Evolutionary conservation across 2,329 filamentous ascomycete species (phyloP), one percentile per base, ranked within the genome.

Genomic region (Emmonsiellopsis sp.): DNA sequence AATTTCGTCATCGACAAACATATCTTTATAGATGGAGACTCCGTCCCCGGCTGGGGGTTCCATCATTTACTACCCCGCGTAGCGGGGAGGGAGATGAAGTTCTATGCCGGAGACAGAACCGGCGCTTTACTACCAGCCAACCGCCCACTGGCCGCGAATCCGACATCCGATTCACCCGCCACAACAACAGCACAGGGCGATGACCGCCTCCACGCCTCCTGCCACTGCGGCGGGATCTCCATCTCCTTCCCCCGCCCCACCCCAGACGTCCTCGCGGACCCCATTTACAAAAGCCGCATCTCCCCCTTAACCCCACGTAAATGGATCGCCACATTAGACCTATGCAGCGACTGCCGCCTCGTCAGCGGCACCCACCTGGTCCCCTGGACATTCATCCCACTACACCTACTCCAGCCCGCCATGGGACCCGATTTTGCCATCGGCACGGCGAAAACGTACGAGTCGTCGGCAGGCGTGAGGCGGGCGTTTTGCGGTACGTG

Each of bases 401-500:
- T 57, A 1, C 59, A 62, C 10, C 65, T 70, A 50, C 65, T 76
- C 42, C 63, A 62, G 1, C 65, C 71, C 1, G 7, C 40, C 43
- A 64, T n/a, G 1, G 51, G 56, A 1, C 34, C 42, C 0, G 47
- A 60, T 41, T 35, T 63, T 4, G 30, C 55, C 2, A 69, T 74
- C 37, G 72, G 73, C 5, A 70, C 70, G 1, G 59, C 70, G 31
- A 73, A 71, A 55, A 54, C 55, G 2, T 76, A 74, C 55, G 54
- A 57, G 7, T 75, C 70, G 5, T 71, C 68, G 2, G 13, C 57
- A 1, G 65, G 59, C 2, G 70, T 71, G 5, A 59, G 61, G 11
- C 65, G 74, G 32, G 69, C 67, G 10, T 77, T 77, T 59, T 78
- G 76, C 58, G 65, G 67, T 4, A 63, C 42, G 0, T 78, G 76